These are phyloP conservation scores for Schwanniomyces pseudopolymorphus DNA, from an alignment of 805 yeast species.

Conservation along the genomic window DNA sequence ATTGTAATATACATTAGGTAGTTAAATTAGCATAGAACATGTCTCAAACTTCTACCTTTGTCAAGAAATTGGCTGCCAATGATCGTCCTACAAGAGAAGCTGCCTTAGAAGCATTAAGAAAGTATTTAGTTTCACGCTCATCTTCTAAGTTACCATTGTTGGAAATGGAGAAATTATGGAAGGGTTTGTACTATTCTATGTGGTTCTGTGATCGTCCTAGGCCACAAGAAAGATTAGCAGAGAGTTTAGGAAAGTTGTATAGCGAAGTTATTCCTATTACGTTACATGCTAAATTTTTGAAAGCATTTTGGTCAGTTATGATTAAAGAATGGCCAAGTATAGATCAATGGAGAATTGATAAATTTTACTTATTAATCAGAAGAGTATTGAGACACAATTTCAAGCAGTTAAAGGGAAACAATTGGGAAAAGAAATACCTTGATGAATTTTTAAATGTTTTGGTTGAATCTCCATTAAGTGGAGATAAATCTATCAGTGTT, in stretches of 20 bases:
- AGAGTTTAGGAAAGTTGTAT: conserved; percentile 60
- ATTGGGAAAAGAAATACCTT: conserved; percentile 56
- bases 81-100: conserved; percentile 72
- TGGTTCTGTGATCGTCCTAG: conserved; percentile 95
- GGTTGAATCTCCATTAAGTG: conserved; percentile 50
- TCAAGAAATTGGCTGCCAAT: conserved; percentile 82
- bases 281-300: conserved; percentile 52
- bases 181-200: conserved; percentile 92
- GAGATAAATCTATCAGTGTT: conserved; percentile 58
- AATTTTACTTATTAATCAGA: conserved; percentile 79
- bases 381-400: conserved; percentile 68
- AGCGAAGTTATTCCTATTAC: conserved; percentile 41
- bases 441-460: conserved; percentile 45
- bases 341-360: conserved; percentile 86
- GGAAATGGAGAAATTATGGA: conserved; percentile 87
- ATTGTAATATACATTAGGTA: neutral
- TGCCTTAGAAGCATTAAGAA: conserved; percentile 64
- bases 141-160: conserved; percentile 44
- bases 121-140: conserved; percentile 47
- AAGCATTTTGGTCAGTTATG: conserved; percentile 81
- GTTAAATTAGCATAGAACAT: neutral
- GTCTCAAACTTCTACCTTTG: conserved; percentile 51
- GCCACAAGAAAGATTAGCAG: conserved; percentile 85
- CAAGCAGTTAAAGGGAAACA: conserved; percentile 48
- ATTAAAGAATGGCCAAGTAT: conserved; percentile 79